Percentiles rank a stretch among this genome's conserved stretches.
These are phyloP conservation scores for Globisporangium canariense DNA, from an alignment of 352 stramenopile genomes.

Conservation along the genomic window DNA sequence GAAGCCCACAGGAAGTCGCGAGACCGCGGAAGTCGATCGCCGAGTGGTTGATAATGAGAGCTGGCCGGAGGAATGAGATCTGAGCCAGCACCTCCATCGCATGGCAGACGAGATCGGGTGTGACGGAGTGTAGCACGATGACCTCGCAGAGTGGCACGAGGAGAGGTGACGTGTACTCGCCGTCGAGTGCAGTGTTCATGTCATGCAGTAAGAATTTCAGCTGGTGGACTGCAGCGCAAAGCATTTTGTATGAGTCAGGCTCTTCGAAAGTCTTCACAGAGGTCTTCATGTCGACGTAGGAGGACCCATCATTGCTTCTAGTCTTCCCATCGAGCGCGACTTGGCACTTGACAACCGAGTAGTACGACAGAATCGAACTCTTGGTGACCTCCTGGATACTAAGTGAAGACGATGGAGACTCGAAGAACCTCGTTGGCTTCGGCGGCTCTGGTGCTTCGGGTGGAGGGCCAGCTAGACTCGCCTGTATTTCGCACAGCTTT, in stretches of 20 bases:
- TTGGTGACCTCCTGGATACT: conserved; percentile 4
- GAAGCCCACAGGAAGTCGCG: conserved; percentile 23
- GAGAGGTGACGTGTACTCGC: conserved; percentile 15
- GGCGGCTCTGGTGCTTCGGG: background rate
- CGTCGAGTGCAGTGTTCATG: conserved; percentile 16
- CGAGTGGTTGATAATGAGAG: conserved; percentile 12
- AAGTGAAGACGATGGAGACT: background rate
- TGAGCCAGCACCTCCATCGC: conserved; percentile 23
- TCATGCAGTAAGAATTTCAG: conserved; percentile 24
- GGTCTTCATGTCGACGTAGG: conserved; percentile 9
- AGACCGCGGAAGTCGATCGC: conserved; percentile 18
- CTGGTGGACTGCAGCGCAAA: conserved; percentile 20
- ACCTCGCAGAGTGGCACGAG: conserved; percentile 21
- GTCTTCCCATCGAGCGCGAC: background rate
- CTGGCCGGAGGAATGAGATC: conserved; percentile 26
- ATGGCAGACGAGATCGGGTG: conserved; percentile 20
- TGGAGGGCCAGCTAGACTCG: background rate
- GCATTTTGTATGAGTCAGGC: conserved; percentile 10
- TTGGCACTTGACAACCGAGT: background rate
- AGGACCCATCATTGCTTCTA: background rate
- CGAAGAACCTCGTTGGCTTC: background rate
- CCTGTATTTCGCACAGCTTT: background rate
- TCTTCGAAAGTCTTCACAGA: background rate
- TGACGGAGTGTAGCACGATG: conserved; percentile 23
- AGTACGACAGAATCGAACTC: conserved; percentile 4